Base-by-base conservation (phyloP, 2,329 filamentous ascomycete species). In the Alternaria tenuissima region DNA sequence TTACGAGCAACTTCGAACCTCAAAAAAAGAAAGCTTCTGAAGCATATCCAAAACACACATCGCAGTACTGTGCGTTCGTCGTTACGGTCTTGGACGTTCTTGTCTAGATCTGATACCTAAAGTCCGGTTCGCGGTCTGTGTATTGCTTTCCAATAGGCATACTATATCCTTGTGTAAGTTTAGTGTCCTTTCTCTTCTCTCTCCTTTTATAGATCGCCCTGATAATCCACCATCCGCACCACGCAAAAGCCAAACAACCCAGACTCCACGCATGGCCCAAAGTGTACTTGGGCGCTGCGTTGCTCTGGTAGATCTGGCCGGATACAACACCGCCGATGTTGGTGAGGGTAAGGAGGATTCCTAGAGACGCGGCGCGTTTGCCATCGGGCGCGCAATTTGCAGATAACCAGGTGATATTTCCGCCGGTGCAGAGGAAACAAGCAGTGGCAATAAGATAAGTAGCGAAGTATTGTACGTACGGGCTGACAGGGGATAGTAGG, bases 171-270 rank as follows among this genome's bases (percentile, higher is more conserved):
- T 71, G 67, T 1, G 59, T 62, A 22, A 76, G 41, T 28, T 65
- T 63, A 43, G 52, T 65, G 52, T 79, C 72, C 58, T 80, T 80
- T 26, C 58, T 61, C 7, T 38, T 56, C 59, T 74, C 72, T 18
- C 78, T 77, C n/a, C 63, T 67, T 36, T 41, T 61, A 41, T 80
- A 79, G 8, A 80, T 71, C 34, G 44, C 59, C 24, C 74, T 62
- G 7, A 77, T 63, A 38, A 77, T 47, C 78, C 78, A 80, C 77
- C 77, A 80, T 7, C 72, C 73, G 46, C 76, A 67, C 74, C 78
- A 81, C 0, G 78, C 78, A 55, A 80, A 67, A 3, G 41, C 68
- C 3, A 78, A 53, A 61, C 74, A 78, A 1, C 78, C 78, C 28
- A 79, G 54, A 14, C 71, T 76, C 77, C 76, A 80, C 5, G 73